Evolutionary conservation across 345 rosid genomes (phyloP).

Genomic region (Laguncularia racemosa): DNA sequence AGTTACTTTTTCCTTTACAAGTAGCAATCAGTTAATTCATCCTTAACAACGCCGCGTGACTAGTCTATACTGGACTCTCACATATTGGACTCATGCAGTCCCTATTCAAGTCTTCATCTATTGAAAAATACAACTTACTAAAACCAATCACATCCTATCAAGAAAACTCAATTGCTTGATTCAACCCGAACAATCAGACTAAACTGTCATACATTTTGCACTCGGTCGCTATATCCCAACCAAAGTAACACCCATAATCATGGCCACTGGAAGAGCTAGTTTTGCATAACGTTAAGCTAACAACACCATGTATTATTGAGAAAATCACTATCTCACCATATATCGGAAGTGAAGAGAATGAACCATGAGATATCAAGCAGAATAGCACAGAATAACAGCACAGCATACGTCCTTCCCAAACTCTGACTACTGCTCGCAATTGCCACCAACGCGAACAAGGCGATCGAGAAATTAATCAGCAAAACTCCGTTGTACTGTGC

Average conservation of each 20-base stretch:
- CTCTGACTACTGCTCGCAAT: constrained; percentile 82
- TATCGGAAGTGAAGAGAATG: constrained; percentile 53
- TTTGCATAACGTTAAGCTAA: background rate
- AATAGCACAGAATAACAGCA: constrained; percentile 59
- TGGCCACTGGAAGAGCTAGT: background rate
- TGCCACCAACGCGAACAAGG: constrained; percentile 81
- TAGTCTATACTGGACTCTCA: no score
- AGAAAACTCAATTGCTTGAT: no score
- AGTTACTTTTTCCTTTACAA: background rate
- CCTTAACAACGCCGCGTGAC: background rate
- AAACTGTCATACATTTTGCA: no score
- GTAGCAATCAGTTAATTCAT: no score
- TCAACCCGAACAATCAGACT: no score
- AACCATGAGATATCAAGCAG: constrained; percentile 69
- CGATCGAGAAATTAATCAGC: constrained; percentile 58
- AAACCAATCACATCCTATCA: no score
- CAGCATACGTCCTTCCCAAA: constrained; percentile 71
- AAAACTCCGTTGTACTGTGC: constrained; percentile 81
- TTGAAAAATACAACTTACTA: no score
- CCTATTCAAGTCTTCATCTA: no score
- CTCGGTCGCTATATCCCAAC: no score
- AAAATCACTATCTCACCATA: constrained; percentile 38
- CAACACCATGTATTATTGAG: background rate
- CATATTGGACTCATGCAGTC: no score
- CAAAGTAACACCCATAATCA: background rate